These are phyloP conservation scores for Pichia sp. DNA, from an alignment of 1,139 yeast genomes.

Conservation along the genomic window DNA sequence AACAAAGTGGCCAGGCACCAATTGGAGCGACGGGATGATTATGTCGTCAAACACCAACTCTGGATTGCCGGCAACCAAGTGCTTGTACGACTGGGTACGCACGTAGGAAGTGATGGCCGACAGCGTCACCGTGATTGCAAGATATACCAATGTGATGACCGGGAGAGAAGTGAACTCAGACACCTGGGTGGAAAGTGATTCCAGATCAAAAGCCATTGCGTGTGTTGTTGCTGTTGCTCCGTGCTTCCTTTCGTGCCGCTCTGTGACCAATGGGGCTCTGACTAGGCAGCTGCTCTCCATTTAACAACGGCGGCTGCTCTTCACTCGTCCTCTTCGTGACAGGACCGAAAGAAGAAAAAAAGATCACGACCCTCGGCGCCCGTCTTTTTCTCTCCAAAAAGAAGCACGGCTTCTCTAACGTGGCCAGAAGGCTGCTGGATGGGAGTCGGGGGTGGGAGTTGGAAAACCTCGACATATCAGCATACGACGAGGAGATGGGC, in stretches of 20 bases:
- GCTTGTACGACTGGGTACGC: slow-evolving; percentile 25
- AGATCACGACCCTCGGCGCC: background rate
- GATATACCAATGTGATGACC: slow-evolving; percentile 15
- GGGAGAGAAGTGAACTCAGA: slow-evolving; percentile 7
- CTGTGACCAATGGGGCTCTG: too few relatives aligned
- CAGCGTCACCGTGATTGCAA: slow-evolving; percentile 18
- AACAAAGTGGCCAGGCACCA: slow-evolving; percentile 61
- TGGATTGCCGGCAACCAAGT: slow-evolving; percentile 16
- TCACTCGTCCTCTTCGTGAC: background rate
- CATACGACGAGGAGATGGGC: background rate
- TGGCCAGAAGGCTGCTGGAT: background rate
- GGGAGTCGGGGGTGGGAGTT: background rate
- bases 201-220: slow-evolving; percentile 8
- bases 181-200: background rate
- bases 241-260: too few relatives aligned
- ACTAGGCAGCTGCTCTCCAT: too few relatives aligned
- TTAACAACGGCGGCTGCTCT: too few relatives aligned
- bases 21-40: slow-evolving; percentile 50
- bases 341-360: background rate
- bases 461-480: background rate
- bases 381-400: background rate
- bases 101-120: slow-evolving; percentile 25
- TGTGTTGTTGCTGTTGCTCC: background rate
- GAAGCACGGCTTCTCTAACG: background rate
- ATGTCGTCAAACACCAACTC: slow-evolving; percentile 23